Base-by-base conservation (phyloP, 1,139 yeast species). In the Suhomyces coccinellae region DNA sequence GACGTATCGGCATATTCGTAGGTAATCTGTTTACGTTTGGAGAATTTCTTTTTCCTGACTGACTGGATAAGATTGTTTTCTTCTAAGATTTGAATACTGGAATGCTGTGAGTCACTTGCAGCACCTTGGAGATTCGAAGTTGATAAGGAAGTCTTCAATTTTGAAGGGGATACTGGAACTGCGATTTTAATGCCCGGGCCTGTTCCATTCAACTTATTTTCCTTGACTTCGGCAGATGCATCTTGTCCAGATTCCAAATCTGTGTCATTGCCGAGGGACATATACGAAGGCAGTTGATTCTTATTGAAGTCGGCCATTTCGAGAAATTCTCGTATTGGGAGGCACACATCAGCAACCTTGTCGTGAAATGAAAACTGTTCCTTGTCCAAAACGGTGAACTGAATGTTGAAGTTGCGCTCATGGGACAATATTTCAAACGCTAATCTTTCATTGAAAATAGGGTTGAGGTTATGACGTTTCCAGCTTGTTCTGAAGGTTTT, bases 401-500 rank as follows among this genome's bases (percentile, higher is more conserved):
- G 80, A 39, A 93, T 67, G 41, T 85, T 79, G 58, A 75, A 91
- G 47, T 76, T 77, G 28, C 68, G 66, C 60, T 90, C 97, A 52
- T 78, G 80, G 3, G 81, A 75, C 36, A 81, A 72, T 0, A 93
- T 79, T 52, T 91, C 96, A 61, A 93, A 85, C 2, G 93, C 84
- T 34, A 91, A 67, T 53, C 86, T 69, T 63, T 91, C 96, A 59
- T 88, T 84, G 62, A 83, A 93, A 0, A 83, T 76, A 0, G 99
- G 99, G 47, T 85, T 85, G 43, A 89, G 65, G 1, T 88, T 85
- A 59, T 91, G 98, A 26, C 89, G 79, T 55, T 84, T 80, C 83
- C 90, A 86, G 20, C 93, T 85, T 0, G 97, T 90, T 53, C 96
- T 79, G 62, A 82, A 91, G 0, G 95, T 89, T 52, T 86, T 85